Evolutionary conservation across 164 flowering plant species (phyloP).

Genomic region (Protea cynaroides): DNA sequence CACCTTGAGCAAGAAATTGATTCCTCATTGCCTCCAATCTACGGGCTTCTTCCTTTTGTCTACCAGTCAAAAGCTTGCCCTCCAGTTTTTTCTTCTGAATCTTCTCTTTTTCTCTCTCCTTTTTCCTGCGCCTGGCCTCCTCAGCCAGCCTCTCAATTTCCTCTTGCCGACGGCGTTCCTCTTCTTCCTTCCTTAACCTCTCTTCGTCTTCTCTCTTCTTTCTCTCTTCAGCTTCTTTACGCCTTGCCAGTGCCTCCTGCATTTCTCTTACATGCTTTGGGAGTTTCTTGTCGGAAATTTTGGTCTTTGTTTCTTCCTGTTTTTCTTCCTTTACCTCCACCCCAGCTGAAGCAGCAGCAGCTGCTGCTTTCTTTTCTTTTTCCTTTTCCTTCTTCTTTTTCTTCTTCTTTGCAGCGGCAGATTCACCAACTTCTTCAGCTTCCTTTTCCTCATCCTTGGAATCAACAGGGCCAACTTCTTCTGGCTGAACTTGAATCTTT

Average conservation of each 20-base stretch:
- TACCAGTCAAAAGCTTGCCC: slow-evolving; percentile 73
- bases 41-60: slow-evolving; percentile 94
- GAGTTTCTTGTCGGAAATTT: slow-evolving; percentile 61
- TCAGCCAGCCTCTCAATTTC: slow-evolving; percentile 78
- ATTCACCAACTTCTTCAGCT: slow-evolving; percentile 58
- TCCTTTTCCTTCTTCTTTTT: slow-evolving; percentile 78
- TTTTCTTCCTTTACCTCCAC: slow-evolving; percentile 32
- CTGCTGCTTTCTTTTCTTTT: slow-evolving; percentile 57
- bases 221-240: slow-evolving; percentile 80
- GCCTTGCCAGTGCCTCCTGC: slow-evolving; percentile 85
- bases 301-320: slow-evolving; percentile 38
- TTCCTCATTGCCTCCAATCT: slow-evolving; percentile 73
- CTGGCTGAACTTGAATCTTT: slow-evolving; percentile 37
- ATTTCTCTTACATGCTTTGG: slow-evolving; percentile 96
- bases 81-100: slow-evolving; percentile 68
- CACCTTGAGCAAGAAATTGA: slow-evolving; percentile 64
- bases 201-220: slow-evolving; percentile 89
- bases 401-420: slow-evolving; percentile 92
- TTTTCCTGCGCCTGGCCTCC: slow-evolving; percentile 78
- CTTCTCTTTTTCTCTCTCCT: slow-evolving; percentile 93
- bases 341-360: slow-evolving; percentile 27
- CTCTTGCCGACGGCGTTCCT: slow-evolving; percentile 69
- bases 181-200: slow-evolving; percentile 80
- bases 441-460: slow-evolving; percentile 45
- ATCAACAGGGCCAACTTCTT: slow-evolving; percentile 28